These are phyloP conservation scores for Coleophoma eucalyptorum DNA, from an alignment of 2,329 filamentous ascomycete species.

Conservation along the genomic window DNA sequence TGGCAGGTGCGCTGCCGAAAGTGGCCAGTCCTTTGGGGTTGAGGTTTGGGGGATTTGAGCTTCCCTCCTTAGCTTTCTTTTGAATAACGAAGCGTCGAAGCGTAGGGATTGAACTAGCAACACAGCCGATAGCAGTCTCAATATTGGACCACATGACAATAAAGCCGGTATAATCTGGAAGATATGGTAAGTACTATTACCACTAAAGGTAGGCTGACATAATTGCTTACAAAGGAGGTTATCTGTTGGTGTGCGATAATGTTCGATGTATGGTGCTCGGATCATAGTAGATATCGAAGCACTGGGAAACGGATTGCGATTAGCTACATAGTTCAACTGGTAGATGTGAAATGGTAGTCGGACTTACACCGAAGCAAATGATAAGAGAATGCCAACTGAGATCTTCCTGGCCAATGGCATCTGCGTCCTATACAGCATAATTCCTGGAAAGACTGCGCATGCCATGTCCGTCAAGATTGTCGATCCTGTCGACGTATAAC, in stretches of 20 bases:
- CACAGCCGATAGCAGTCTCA: constrained; percentile 5
- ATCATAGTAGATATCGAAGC: neutral
- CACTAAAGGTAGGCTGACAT: neutral
- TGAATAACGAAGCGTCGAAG: neutral
- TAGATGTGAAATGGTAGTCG: too few relatives aligned
- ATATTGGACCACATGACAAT: neutral
- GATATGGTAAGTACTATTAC: neutral
- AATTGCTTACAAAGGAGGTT: neutral
- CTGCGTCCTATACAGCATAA: constrained; percentile 29
- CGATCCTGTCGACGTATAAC: constrained; percentile 26
- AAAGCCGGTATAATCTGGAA: neutral
- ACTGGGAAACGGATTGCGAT: neutral
- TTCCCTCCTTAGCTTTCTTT: neutral
- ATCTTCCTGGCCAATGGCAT: constrained; percentile 23
- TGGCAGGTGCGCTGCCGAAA: constrained; percentile 1
- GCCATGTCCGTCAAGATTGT: constrained; percentile 30
- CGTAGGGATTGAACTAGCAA: neutral
- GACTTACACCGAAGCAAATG: constrained; percentile 23
- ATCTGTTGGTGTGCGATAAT: neutral
- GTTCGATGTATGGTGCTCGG: neutral
- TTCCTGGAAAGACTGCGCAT: constrained; percentile 25
- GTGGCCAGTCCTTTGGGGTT: neutral
- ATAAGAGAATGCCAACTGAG: constrained; percentile 17
- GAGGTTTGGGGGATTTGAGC: neutral
- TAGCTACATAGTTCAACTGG: neutral